Evolutionary conservation across 768 basidiomycete species (phyloP).

Genomic region (Favolaschia claudopus): DNA sequence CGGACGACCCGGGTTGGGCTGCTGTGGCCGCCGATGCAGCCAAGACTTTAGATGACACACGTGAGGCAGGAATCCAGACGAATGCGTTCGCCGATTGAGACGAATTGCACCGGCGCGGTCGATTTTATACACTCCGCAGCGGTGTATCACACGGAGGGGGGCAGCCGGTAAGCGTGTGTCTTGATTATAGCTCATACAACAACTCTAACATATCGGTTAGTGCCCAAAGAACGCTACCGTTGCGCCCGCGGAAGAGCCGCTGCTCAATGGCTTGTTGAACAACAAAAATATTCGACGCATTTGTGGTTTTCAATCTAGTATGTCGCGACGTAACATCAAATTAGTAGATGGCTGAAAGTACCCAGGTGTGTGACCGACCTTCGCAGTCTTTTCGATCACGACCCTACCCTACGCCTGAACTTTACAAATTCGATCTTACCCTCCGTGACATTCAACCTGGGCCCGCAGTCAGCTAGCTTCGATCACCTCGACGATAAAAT

Average conservation of each 20-base stretch:
- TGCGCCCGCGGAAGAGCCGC: neutral
- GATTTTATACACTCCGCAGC: conserved; percentile 23
- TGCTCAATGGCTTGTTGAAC: neutral
- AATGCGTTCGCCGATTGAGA: conserved; percentile 5
- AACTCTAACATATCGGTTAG: too few relatives aligned
- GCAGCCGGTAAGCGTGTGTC: conserved; percentile 15
- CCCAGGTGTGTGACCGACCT: conserved; percentile 20
- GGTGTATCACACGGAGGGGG: conserved; percentile 41
- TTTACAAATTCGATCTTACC: conserved; percentile 39
- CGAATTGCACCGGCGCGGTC: conserved; percentile 28
- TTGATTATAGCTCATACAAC: too few relatives aligned
- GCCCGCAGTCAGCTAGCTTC: conserved; percentile 10
- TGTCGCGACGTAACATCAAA: too few relatives aligned
- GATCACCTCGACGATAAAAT: conserved; percentile 38
- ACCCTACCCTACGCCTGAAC: conserved; percentile 24
- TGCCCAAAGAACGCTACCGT: conserved; percentile 16
- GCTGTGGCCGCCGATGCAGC: neutral
- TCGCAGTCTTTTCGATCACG: neutral
- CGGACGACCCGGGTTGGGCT: conserved; percentile 18
- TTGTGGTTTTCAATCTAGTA: conserved; percentile 31
- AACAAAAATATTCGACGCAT: conserved; percentile 20
- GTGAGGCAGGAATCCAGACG: neutral
- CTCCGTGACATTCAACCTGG: conserved; percentile 37
- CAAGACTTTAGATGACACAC: neutral
- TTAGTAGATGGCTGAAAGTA: too few relatives aligned